phyloP scores from a whole-genome alignment of 345 rosid species.

The Arabidopsis suecica region DNA sequence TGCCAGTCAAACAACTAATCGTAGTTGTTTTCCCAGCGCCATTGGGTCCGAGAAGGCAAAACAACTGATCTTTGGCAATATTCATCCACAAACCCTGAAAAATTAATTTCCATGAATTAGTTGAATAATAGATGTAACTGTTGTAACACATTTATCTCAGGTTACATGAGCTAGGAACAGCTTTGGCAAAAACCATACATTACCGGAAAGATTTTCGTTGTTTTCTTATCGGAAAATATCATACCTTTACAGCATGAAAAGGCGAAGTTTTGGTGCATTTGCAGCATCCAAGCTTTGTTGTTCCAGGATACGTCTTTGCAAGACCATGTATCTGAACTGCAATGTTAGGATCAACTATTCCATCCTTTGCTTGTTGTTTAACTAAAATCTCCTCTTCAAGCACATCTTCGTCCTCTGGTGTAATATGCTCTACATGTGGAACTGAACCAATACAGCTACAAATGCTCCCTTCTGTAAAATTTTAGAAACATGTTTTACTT shows the following conservation, averaged over 20 bases:
- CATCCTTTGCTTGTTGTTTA: slow-evolving; percentile 56
- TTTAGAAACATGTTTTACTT: slow-evolving; percentile 20
- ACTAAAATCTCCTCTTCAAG: slow-evolving; percentile 78
- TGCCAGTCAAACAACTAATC: slow-evolving; percentile 83
- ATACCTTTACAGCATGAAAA: slow-evolving; percentile 82
- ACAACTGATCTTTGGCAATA: slow-evolving; percentile 78
- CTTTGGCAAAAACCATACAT: background rate
- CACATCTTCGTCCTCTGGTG: slow-evolving; percentile 85
- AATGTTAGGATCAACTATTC: slow-evolving; percentile 56
- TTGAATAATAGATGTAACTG: background rate
- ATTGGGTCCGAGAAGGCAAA: slow-evolving; percentile 96
- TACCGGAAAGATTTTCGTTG: background rate
- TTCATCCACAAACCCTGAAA: slow-evolving; percentile 84
- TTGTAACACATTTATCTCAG: background rate
- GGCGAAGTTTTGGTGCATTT: slow-evolving; percentile 75
- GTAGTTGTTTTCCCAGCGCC: slow-evolving; percentile 96
- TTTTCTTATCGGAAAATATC: background rate
- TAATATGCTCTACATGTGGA: slow-evolving; percentile 57
- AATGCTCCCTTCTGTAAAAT: slow-evolving; percentile 73
- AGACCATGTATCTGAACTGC: slow-evolving; percentile 87
- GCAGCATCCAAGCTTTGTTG: slow-evolving; percentile 60
- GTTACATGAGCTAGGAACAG: background rate
- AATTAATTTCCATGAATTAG: slow-evolving; percentile 19
- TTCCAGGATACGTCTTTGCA: slow-evolving; percentile 79
- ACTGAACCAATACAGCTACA: slow-evolving; percentile 74